A percentile compares a stretch with the other conserved stretches of the same genome.
Conservation (phyloP, 139 green algal genomes). For the Edaphochlamys debaryana region DNA sequence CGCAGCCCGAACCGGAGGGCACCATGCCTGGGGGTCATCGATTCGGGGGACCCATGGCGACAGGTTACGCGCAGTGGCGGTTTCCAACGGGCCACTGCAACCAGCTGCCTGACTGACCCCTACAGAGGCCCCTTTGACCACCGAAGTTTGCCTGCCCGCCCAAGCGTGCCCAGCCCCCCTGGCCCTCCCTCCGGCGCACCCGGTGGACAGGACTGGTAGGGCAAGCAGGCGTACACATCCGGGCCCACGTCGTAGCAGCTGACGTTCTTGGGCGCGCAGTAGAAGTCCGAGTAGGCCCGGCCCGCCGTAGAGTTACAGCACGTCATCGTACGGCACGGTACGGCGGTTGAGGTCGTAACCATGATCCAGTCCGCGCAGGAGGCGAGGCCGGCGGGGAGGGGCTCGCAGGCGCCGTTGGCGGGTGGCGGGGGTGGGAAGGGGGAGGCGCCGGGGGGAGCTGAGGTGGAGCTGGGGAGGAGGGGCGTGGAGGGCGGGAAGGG, state of each 20-base stretch:
- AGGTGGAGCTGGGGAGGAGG: too few species aligned
- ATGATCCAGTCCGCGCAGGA: neutral
- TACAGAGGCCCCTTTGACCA: neutral
- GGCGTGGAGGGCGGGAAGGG: too few species aligned
- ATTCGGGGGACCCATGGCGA: neutral
- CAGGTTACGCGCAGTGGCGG: neutral
- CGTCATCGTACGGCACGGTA: neutral
- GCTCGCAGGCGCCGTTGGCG: neutral
- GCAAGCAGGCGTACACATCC: neutral
- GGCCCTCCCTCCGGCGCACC: neutral
- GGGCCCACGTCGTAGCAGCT: neutral
- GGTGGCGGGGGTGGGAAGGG: neutral
- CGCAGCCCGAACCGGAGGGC: neutral
- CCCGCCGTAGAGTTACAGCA: neutral
- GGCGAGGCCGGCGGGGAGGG: neutral
- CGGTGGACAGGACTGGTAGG: neutral
- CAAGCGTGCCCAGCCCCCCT: neutral
- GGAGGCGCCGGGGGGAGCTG: too few species aligned
- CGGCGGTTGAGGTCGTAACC: neutral
- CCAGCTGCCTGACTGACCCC: neutral
- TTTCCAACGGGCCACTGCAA: neutral
- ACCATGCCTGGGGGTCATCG: neutral
- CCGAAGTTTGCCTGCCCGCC: neutral
- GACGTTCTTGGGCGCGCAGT: neutral
- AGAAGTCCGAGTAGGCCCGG: neutral